A percentile compares a stretch with the other conserved stretches of the same genome.
These are phyloP conservation scores for Madurella mycetomatis DNA, from an alignment of 2,329 filamentous ascomycete species.

Conservation along the genomic window DNA sequence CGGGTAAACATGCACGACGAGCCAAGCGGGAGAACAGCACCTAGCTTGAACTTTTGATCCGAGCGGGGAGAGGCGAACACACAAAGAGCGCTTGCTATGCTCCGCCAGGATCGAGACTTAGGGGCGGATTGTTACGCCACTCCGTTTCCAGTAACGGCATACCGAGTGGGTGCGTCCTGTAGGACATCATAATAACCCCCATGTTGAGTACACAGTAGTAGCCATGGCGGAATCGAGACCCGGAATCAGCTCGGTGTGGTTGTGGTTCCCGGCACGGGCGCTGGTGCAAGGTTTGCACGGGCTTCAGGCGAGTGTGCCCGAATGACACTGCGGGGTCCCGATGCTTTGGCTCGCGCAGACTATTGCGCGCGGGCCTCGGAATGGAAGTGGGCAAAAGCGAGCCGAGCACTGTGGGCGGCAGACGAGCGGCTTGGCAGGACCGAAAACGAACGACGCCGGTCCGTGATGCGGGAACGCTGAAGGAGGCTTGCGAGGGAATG, in stretches of 20 bases:
- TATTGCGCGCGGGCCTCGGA: too few relatives aligned
- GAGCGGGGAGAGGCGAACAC: background rate
- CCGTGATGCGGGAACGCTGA: too few relatives aligned
- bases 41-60: background rate
- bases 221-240: background rate
- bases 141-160: background rate
- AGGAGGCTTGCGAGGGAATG: too few relatives aligned
- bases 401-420: too few relatives aligned
- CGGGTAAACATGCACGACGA: background rate
- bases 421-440: too few relatives aligned
- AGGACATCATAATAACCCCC: too few relatives aligned
- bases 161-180: too few relatives aligned
- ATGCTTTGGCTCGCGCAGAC: background rate
- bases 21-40: background rate
- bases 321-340: constrained; percentile 1
- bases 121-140: background rate
- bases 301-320: constrained; percentile 6
- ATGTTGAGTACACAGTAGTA: background rate
- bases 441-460: too few relatives aligned
- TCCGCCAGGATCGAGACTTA: background rate
- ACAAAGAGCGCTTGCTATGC: background rate
- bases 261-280: background rate
- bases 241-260: background rate
- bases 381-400: too few relatives aligned
- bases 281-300: background rate